Conservation (phyloP, 129 eudicot species). For the Pseudognaphalium luteoalbum region DNA sequence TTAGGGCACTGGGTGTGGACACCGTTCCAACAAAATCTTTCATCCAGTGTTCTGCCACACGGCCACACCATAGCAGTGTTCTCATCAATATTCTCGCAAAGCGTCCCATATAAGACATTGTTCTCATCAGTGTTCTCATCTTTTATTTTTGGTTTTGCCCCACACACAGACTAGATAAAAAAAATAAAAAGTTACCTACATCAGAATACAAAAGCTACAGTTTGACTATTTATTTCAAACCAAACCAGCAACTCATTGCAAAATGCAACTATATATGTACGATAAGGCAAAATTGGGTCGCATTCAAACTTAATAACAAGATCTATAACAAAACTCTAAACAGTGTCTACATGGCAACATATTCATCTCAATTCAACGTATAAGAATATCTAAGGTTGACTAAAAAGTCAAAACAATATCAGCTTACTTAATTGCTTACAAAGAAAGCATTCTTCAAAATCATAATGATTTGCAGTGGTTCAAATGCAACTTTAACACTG, state of each 20-base stretch:
- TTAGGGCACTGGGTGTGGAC: too few relatives aligned
- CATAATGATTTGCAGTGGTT: background rate
- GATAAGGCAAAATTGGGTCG: background rate
- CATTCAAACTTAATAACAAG: slow-evolving; percentile 1
- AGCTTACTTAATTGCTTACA: background rate
- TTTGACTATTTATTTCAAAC: slow-evolving; percentile 6
- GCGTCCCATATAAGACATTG: too few relatives aligned
- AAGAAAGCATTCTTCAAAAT: slow-evolving; percentile 21
- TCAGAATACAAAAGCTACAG: background rate
- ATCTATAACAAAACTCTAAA: background rate
- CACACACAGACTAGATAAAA: too few relatives aligned
- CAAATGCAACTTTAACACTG: slow-evolving; percentile 1
- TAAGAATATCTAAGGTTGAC: background rate
- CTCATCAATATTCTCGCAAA: too few relatives aligned
- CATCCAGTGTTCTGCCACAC: too few relatives aligned
- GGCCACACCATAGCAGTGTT: too few relatives aligned
- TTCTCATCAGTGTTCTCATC: too few relatives aligned
- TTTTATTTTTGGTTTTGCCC: too few relatives aligned
- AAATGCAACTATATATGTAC: background rate
- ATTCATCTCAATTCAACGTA: background rate
- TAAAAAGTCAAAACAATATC: background rate
- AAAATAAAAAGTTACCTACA: too few relatives aligned
- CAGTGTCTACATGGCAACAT: background rate
- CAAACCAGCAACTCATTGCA: background rate
- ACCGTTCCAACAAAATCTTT: too few relatives aligned